phyloP scores from a whole-genome alignment of 192 early-diverging fungal genomes.

The Backusella luteola region DNA sequence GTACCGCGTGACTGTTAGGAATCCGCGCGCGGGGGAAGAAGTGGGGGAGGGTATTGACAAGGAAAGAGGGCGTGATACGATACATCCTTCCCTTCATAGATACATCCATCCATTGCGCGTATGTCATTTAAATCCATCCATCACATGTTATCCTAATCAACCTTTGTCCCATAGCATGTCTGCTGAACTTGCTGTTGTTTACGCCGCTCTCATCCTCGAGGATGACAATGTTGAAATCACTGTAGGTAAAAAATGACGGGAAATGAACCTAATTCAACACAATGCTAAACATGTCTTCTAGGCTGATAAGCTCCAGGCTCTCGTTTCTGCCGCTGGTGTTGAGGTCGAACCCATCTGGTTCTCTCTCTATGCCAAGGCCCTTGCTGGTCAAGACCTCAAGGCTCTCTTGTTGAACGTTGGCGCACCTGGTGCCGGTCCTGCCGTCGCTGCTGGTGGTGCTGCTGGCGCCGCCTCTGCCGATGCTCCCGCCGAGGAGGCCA shows the following conservation, averaged over 20 bases:
- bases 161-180: slow-evolving; percentile 28
- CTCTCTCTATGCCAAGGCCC: slow-evolving; percentile 96
- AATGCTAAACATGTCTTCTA: slow-evolving; percentile 18
- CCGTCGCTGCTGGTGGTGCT: slow-evolving; percentile 35
- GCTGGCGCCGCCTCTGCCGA: slow-evolving; percentile 42
- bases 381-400: slow-evolving; percentile 88
- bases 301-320: slow-evolving; percentile 91
- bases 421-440: slow-evolving; percentile 53
- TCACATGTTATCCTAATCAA: not conserved
- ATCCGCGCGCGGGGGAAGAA: not conserved
- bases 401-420: slow-evolving; percentile 91
- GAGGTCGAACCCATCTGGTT: slow-evolving; percentile 94
- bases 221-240: slow-evolving; percentile 97
- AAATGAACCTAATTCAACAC: not conserved
- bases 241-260: slow-evolving; percentile 51
- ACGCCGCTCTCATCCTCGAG: slow-evolving; percentile 97
- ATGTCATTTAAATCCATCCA: not conserved
- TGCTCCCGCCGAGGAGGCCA: slow-evolving; percentile 43
- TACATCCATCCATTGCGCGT: slow-evolving; percentile 18
- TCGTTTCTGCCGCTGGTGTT: slow-evolving; percentile 90
- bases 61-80: not conserved
- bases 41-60: not conserved
- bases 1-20: not conserved
- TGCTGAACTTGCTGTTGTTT: slow-evolving; percentile 48
- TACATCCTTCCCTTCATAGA: not conserved